Percentiles rank a stretch among this genome's conserved stretches.
Conservation (phyloP, 139 green algal genomes). For the Deuterostichococcus epilithicus region DNA sequence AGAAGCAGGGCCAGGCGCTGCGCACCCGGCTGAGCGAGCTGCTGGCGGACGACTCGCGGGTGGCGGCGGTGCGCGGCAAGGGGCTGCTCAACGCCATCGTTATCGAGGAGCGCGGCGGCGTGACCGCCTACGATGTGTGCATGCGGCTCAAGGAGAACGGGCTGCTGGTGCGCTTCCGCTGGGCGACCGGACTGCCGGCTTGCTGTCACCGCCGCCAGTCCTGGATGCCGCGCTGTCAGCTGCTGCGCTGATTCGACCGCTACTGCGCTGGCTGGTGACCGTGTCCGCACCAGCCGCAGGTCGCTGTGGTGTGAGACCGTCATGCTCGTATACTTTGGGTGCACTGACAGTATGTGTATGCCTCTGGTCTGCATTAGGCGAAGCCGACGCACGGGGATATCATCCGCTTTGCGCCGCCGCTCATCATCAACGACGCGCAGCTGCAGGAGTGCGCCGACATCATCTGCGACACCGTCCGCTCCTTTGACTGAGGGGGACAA, state of each 20-base stretch:
- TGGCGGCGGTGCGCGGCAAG: constrained; percentile 64
- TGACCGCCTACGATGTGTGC: constrained; percentile 87
- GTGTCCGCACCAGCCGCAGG: too few species aligned
- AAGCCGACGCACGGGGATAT: constrained; percentile 97
- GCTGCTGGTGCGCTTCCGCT: constrained; percentile 62
- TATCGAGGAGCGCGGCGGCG: constrained; percentile 61
- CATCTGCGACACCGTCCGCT: constrained; percentile 55
- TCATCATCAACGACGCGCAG: constrained; percentile 76
- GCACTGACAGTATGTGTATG: background rate
- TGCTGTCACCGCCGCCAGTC: background rate
- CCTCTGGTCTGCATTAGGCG: constrained; percentile 33
- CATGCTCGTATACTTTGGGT: background rate
- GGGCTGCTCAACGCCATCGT: constrained; percentile 88
- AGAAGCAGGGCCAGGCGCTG: constrained; percentile 65
- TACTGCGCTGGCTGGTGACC: too few species aligned
- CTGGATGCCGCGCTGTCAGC: background rate
- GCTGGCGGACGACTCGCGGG: background rate
- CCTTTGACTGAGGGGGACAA: constrained; percentile 41
- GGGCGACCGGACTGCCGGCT: too few species aligned
- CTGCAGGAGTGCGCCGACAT: constrained; percentile 67
- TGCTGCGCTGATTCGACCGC: too few species aligned
- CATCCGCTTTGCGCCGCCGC: constrained; percentile 84
- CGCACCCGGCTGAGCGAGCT: constrained; percentile 44
- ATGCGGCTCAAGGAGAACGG: constrained; percentile 75
- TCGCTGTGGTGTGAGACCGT: background rate